Percentiles rank a stretch among this genome's conserved stretches.
These are phyloP conservation scores for Wallacemonas sp. DNA, from an alignment of 208 protist species.

Conservation along the genomic window DNA sequence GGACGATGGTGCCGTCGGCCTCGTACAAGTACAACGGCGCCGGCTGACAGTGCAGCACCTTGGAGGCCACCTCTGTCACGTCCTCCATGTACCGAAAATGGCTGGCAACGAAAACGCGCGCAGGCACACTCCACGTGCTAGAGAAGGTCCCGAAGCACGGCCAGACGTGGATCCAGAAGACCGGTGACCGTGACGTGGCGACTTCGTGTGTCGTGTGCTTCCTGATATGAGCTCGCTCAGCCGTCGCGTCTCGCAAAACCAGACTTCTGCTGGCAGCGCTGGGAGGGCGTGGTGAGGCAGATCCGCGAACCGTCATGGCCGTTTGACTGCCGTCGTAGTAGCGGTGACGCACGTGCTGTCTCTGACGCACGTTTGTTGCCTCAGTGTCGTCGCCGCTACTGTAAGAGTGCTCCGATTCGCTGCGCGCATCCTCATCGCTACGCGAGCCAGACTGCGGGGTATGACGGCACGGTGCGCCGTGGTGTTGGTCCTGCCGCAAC, in stretches of 20 bases:
- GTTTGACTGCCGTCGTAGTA: too few relatives aligned
- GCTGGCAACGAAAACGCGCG: slow-evolving; percentile 23
- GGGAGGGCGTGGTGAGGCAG: neutral
- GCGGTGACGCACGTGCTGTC: too few relatives aligned
- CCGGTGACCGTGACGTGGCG: neutral
- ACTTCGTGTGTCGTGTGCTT: neutral
- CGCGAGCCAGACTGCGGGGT: too few relatives aligned
- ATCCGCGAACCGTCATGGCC: too few relatives aligned
- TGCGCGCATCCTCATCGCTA: too few relatives aligned
- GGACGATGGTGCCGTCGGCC: slow-evolving; percentile 32
- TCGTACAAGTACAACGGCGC: slow-evolving; percentile 44
- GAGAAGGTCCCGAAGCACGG: slow-evolving; percentile 44
- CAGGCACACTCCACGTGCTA: slow-evolving; percentile 7
- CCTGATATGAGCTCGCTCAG: too few relatives aligned
- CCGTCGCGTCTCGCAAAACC: too few relatives aligned
- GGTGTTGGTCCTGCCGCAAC: too few relatives aligned
- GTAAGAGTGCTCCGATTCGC: too few relatives aligned
- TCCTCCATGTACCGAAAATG: slow-evolving; percentile 50
- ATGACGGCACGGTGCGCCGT: too few relatives aligned
- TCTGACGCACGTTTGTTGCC: too few relatives aligned
- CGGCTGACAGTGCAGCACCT: slow-evolving; percentile 38
- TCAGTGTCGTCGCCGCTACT: too few relatives aligned
- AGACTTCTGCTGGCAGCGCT: neutral
- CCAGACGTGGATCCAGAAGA: slow-evolving; percentile 64
- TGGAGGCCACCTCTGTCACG: slow-evolving; percentile 35